phyloP scores from a whole-genome alignment of 352 stramenopile genomes.

The Phytophthora sojae region DNA sequence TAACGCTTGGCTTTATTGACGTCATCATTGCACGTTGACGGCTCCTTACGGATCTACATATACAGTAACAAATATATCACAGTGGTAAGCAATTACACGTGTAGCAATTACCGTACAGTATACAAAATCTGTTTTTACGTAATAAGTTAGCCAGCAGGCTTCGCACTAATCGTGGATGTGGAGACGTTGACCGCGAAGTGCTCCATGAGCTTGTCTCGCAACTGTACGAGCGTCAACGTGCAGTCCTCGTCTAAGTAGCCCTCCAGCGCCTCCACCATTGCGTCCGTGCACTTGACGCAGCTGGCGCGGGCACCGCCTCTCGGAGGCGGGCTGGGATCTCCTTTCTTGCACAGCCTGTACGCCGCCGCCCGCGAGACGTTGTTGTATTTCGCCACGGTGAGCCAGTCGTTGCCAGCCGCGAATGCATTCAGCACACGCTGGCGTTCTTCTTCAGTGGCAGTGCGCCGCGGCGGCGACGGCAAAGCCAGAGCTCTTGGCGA shows the following conservation, averaged over 20 bases:
- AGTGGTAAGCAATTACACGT: too few species aligned
- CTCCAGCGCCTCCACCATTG: conserved; percentile 10
- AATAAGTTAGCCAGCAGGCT: too few species aligned
- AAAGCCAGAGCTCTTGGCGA: neutral
- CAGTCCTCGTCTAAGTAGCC: conserved; percentile 6
- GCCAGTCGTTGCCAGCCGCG: conserved; percentile 5
- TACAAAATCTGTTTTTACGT: too few species aligned
- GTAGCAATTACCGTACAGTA: too few species aligned
- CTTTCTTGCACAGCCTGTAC: conserved; percentile 7
- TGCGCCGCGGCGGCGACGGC: neutral
- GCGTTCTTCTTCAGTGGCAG: conserved; percentile 6
- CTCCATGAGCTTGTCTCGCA: too few species aligned
- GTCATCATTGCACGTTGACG: neutral
- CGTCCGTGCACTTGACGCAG: conserved; percentile 13
- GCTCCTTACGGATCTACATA: conserved; percentile 2
- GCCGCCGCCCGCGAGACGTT: conserved; percentile 6
- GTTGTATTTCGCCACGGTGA: conserved; percentile 11
- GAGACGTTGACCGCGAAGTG: too few species aligned
- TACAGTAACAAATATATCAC: neutral
- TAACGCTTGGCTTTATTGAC: neutral
- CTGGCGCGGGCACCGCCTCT: conserved; percentile 1
- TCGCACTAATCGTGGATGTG: too few species aligned
- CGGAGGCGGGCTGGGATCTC: neutral
- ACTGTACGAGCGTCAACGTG: conserved; percentile 6
- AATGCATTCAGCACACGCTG: conserved; percentile 5